Evolutionary conservation across 139 green algal species (phyloP).

Genomic region (Microglena sp.): DNA sequence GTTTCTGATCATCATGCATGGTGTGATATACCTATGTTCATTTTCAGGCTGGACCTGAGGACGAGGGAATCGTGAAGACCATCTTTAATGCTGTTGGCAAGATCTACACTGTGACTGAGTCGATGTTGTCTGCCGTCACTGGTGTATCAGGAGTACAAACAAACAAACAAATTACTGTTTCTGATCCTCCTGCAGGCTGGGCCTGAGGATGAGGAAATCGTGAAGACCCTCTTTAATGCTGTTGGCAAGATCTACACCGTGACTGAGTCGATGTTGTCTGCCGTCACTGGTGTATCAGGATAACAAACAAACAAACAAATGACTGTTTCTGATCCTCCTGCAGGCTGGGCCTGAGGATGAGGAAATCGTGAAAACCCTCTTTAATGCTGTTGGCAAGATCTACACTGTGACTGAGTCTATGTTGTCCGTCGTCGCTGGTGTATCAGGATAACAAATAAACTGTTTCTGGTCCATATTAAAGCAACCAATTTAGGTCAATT

Average conservation of each 20-base stretch:
- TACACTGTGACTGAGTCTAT: conserved; percentile 70
- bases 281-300: conserved; percentile 89
- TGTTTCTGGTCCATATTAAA: no score
- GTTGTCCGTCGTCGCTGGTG: conserved; percentile 83
- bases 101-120: conserved; percentile 63
- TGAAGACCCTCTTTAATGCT: conserved; percentile 58
- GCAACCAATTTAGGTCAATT: no score
- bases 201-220: conserved; percentile 47
- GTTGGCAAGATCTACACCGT: conserved; percentile 60
- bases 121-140: conserved; percentile 85
- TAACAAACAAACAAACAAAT: no score
- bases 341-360: conserved; percentile 51
- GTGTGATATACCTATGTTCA: no score
- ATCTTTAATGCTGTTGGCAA: conserved; percentile 68
- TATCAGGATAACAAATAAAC: no score
- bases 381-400: conserved; percentile 61
- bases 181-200: no score
- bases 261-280: conserved; percentile 77
- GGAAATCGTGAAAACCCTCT: conserved; percentile 52
- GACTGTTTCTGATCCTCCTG: no score
- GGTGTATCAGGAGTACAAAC: conserved; percentile 86
- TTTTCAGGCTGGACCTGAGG: conserved; percentile 40
- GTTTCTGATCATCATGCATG: no score
- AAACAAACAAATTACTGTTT: no score
- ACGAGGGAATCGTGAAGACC: conserved; percentile 50